Evolutionary conservation across 257 asterid genomes (phyloP).

Genomic region (Fraxinus americana): DNA sequence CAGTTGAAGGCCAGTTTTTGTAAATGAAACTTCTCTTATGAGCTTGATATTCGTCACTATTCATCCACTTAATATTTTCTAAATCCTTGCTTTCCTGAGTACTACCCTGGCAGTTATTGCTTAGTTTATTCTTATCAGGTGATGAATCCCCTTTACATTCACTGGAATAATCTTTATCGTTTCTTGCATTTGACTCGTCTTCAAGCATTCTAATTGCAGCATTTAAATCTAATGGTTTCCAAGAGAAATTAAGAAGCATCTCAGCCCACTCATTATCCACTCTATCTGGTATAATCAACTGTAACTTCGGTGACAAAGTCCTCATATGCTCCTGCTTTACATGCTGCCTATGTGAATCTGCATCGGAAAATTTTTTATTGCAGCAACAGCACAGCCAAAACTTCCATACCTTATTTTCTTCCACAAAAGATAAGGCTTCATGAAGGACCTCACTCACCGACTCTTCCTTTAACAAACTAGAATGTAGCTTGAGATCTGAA

Average conservation of each 20-base stretch:
- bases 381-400: conserved; percentile 74
- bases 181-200: conserved; percentile 37
- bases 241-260: no score
- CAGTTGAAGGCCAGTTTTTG: conserved; percentile 76
- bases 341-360: conserved; percentile 54
- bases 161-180: conserved; percentile 55
- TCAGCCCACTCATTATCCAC: no score
- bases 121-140: conserved; percentile 18
- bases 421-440: conserved; percentile 61
- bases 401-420: conserved; percentile 58
- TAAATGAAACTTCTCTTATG: conserved; percentile 46
- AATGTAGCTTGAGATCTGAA: conserved; percentile 60
- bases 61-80: no score
- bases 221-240: no score
- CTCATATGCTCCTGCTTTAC: conserved; percentile 64
- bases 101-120: conserved; percentile 11
- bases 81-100: no score
- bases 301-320: conserved; percentile 39
- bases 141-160: conserved; percentile 40
- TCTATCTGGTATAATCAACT: no score
- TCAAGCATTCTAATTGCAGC: background rate
- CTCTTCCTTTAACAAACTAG: conserved; percentile 52
- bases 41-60: conserved; percentile 49
- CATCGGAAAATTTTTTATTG: conserved; percentile 51
- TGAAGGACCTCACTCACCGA: conserved; percentile 46